A percentile compares a stretch with the other conserved stretches of the same genome.
These are phyloP conservation scores for Aspergillus puulaauensis DNA, from an alignment of 2,329 filamentous ascomycete species.

Conservation along the genomic window DNA sequence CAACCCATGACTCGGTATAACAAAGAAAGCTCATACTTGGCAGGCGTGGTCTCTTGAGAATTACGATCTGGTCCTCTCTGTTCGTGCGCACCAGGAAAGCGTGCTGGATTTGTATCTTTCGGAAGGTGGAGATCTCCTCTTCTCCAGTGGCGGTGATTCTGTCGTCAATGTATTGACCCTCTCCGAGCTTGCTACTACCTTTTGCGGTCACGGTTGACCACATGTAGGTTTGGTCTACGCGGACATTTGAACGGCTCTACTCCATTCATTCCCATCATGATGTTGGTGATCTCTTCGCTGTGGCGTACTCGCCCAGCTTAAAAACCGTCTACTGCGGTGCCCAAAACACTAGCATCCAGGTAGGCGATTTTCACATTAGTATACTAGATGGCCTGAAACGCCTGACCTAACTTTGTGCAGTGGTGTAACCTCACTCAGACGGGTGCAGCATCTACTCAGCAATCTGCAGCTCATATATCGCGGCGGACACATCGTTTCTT, in stretches of 20 bases:
- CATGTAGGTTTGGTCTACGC: conserved; percentile 72
- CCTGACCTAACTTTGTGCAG: conserved; percentile 30
- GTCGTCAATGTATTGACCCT: conserved; percentile 70
- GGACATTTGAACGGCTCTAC: conserved; percentile 72
- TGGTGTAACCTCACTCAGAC: conserved; percentile 74
- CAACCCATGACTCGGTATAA: background rate
- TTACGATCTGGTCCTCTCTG: conserved; percentile 73
- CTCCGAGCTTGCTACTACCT: background rate
- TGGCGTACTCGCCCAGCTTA: conserved; percentile 78
- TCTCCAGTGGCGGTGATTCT: conserved; percentile 91
- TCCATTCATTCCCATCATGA: conserved; percentile 93
- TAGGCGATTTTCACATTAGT: conserved; percentile 24
- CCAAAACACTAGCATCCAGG: conserved; percentile 89
- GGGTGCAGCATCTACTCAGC: conserved; percentile 62
- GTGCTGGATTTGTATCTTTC: conserved; percentile 84
- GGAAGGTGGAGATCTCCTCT: conserved; percentile 70
- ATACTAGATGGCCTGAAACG: background rate
- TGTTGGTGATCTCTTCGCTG: conserved; percentile 91
- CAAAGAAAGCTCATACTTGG: conserved; percentile 15
- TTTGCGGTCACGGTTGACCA: background rate
- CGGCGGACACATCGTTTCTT: conserved; percentile 85
- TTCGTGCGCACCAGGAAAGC: conserved; percentile 88
- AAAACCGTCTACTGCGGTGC: conserved; percentile 87
- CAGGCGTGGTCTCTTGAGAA: conserved; percentile 82
- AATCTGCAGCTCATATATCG: conserved; percentile 69